phyloP scores from a whole-genome alignment of 108 stramenopile species.

The Schizochytrium sp. region DNA sequence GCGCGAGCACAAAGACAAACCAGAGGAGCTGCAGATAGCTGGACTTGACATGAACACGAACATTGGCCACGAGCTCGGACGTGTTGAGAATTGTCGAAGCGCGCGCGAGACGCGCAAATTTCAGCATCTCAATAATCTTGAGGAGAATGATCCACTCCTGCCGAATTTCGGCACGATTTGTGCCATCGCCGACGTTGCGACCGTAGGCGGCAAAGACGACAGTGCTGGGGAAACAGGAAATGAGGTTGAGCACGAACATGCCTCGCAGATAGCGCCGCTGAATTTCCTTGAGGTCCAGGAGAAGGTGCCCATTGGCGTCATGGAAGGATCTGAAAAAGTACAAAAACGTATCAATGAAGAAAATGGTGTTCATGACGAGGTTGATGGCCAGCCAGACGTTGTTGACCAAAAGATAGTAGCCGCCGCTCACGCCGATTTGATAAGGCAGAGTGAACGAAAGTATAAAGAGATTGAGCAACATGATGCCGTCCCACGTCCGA shows the following conservation, averaged over 20 bases:
- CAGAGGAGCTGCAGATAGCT: slow-evolving; percentile 13
- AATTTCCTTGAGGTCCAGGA: slow-evolving; percentile 33
- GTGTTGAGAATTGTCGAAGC: background rate
- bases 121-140: slow-evolving; percentile 11
- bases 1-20: background rate
- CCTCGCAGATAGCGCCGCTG: slow-evolving; percentile 26
- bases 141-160: slow-evolving; percentile 8
- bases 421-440: slow-evolving; percentile 40
- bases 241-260: slow-evolving; percentile 37
- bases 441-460: slow-evolving; percentile 37
- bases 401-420: slow-evolving; percentile 20
- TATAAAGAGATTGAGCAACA: slow-evolving; percentile 33
- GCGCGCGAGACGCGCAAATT: slow-evolving; percentile 24
- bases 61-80: background rate
- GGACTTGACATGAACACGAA: background rate
- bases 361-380: slow-evolving; percentile 30
- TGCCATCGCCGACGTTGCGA: background rate
- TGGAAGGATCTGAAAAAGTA: slow-evolving; percentile 43
- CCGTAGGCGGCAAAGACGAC: background rate
- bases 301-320: slow-evolving; percentile 18
- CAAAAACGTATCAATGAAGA: slow-evolving; percentile 48
- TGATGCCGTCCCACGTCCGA: slow-evolving; percentile 37
- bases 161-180: background rate
- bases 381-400: slow-evolving; percentile 25
- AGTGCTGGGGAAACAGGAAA: slow-evolving; percentile 33